A percentile compares a stretch with the other conserved stretches of the same genome.
Conservation (phyloP, 2,329 filamentous ascomycete species). For the Exophiala mesophila region DNA sequence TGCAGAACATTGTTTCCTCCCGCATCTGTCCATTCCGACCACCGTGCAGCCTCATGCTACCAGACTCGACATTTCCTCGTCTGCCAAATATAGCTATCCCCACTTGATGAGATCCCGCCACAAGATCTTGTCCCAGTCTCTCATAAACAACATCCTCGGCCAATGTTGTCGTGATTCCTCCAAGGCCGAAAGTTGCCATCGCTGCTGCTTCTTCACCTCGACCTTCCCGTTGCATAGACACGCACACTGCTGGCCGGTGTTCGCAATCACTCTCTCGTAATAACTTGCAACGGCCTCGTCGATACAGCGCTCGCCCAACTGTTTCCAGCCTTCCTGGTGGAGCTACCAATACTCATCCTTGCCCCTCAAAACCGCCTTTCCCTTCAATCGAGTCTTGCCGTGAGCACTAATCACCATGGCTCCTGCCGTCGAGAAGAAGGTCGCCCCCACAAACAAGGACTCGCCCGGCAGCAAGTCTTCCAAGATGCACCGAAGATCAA, state of each 20-base stretch:
- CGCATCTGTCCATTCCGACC: conserved; percentile 17
- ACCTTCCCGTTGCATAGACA: conserved; percentile 31
- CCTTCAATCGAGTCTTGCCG: too few relatives aligned
- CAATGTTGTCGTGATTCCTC: conserved; percentile 22
- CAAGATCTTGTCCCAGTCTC: conserved; percentile 8
- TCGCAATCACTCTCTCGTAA: conserved; percentile 32
- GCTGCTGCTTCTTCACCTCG: conserved; percentile 24
- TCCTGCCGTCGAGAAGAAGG: conserved; percentile 21
- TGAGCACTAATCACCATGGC: conserved; percentile 24
- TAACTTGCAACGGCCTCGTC: conserved; percentile 19
- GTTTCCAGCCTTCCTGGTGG: too few relatives aligned
- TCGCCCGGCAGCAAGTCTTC: conserved; percentile 41
- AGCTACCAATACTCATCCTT: too few relatives aligned
- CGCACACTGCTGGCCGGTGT: conserved; percentile 40
- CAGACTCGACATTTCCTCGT: conserved; percentile 10
- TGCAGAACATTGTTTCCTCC: conserved; percentile 18
- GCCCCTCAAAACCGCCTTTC: too few relatives aligned
- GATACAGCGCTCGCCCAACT: too few relatives aligned
- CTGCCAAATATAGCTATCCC: conserved; percentile 22
- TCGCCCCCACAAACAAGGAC: conserved; percentile 30
- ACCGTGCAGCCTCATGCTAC: conserved; percentile 20
- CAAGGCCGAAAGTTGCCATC: conserved; percentile 24
- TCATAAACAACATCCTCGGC: conserved; percentile 23
- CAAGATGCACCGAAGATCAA: conserved; percentile 89
- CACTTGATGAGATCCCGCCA: conserved; percentile 3